Evolutionary conservation across 2,329 filamentous ascomycete species (phyloP), one percentile per base, ranked within the genome.

Genomic region (Oidium heveae): DNA sequence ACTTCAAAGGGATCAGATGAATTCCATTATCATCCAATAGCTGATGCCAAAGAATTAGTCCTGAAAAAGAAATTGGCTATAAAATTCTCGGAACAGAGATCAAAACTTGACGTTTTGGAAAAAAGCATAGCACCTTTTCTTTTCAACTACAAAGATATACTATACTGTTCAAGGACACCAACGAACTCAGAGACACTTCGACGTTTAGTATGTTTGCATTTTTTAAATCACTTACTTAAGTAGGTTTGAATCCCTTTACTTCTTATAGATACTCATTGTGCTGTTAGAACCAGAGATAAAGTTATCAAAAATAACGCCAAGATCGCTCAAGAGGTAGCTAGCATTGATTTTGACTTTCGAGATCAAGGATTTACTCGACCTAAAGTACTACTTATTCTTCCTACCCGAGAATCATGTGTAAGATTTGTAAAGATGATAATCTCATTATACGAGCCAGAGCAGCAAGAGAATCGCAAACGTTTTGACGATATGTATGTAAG

Each of bases 321-420:
- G 59, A 68, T 94, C 12, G 72, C 82, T 10, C 80, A 80, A 61
- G 77, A 82, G 54, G 73, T 77, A 4, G 74, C 75, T 10, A 73
- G 73, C 39, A 70, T 74, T 16, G 80, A 84, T 39, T 69, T 84
- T 4, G 86, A 94, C 60, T 72, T 87, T 18, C 79, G 87, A 58
- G 91, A 98, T 61, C 91, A 98, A 68, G 91, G 91, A 0, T 98
- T 95, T 67, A 95, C 89, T 0, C 74, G 91, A 5, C 91, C 91
- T 8, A 96, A 96, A 65, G 82, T 95, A 7, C 74, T 98, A 20
- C 85, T 96, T 66, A 72, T 98, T 18, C 71, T 95, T 0, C 89
- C 91, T 3, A 96, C 91, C 0, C 79, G 88, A 55, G 81, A 95
- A 63, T 82, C 87, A 0, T 94, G 86, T 60, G 82, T 84, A 32